phyloP scores from a whole-genome alignment of 1,284 basidiomycete species.

The Irpex sp. region DNA sequence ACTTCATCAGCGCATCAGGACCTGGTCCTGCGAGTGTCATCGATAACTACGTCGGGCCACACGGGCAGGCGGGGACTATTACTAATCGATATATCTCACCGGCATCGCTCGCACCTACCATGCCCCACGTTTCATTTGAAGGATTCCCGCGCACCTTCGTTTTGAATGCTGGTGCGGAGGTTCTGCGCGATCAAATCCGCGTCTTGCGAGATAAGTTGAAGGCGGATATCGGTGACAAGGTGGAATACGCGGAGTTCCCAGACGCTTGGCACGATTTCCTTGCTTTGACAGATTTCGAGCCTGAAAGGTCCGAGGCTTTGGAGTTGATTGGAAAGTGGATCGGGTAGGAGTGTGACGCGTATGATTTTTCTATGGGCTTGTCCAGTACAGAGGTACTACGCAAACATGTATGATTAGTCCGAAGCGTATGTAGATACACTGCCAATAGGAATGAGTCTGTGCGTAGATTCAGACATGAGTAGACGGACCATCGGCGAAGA shows the following conservation, averaged over 20 bases:
- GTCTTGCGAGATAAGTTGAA: conserved; percentile 22
- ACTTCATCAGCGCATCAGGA: conserved; percentile 6
- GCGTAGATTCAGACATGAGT: background rate
- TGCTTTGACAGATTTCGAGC: conserved; percentile 4
- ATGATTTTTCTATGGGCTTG: background rate
- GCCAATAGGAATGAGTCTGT: no score
- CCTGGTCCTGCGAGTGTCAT: background rate
- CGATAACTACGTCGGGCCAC: conserved; percentile 8
- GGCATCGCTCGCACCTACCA: conserved; percentile 37
- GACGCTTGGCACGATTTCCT: conserved; percentile 29
- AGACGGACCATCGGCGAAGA: background rate
- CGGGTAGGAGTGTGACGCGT: background rate
- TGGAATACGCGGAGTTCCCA: conserved; percentile 44
- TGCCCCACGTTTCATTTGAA: conserved; percentile 37
- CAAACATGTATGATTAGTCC: no score
- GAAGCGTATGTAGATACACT: no score
- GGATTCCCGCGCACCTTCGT: conserved; percentile 57
- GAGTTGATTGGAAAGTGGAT: conserved; percentile 3
- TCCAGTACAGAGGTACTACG: no score
- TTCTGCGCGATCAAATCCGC: conserved; percentile 45
- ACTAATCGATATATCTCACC: conserved; percentile 55
- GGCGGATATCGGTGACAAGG: conserved; percentile 45
- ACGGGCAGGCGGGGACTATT: conserved; percentile 34
- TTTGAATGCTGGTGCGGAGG: conserved; percentile 49
- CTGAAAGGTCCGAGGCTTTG: conserved; percentile 10